A percentile compares a stretch with the other conserved stretches of the same genome.
Conservation (phyloP, 768 basidiomycete genomes). For the Brasilioporus rufonigricans region DNA sequence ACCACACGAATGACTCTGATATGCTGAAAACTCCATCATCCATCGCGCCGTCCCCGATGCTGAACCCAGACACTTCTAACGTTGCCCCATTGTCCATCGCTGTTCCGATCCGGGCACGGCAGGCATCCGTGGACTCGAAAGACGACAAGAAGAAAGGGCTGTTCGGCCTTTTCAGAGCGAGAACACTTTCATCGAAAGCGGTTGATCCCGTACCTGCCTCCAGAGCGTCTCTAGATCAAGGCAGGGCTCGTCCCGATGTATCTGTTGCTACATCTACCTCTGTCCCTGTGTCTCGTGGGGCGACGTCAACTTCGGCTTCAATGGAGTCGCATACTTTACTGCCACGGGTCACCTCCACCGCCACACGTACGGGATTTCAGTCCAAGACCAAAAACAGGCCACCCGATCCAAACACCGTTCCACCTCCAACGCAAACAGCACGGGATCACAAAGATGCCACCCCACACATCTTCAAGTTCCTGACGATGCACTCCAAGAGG, state of each 20-base stretch:
- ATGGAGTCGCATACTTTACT: slow-evolving; percentile 16
- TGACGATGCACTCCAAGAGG: slow-evolving; percentile 48
- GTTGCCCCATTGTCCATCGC: slow-evolving; percentile 5
- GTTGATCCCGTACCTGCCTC: slow-evolving; percentile 23
- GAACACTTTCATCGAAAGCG: slow-evolving; percentile 31
- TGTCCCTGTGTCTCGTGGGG: slow-evolving; percentile 14
- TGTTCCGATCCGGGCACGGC: slow-evolving; percentile 22
- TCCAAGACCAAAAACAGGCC: slow-evolving; percentile 15
- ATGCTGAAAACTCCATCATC: slow-evolving; percentile 66
- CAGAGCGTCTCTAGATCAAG: slow-evolving; percentile 22
- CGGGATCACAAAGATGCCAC: slow-evolving; percentile 40
- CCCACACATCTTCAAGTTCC: slow-evolving; percentile 54
- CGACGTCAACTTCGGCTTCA: slow-evolving; percentile 5
- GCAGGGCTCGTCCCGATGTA: slow-evolving; percentile 11
- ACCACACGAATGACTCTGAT: slow-evolving; percentile 45
- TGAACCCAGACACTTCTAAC: slow-evolving; percentile 33
- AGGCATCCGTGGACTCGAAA: slow-evolving; percentile 31
- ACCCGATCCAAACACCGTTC: slow-evolving; percentile 27
- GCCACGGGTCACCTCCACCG: slow-evolving; percentile 1
- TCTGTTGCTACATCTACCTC: not conserved
- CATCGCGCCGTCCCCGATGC: slow-evolving; percentile 48
- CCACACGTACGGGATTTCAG: slow-evolving; percentile 13
- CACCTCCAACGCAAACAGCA: slow-evolving; percentile 30
- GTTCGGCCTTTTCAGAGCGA: slow-evolving; percentile 31
- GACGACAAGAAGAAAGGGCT: slow-evolving; percentile 35